Conservation (phyloP, 2,329 filamentous ascomycete genomes). For the Thelonectria discophora region DNA sequence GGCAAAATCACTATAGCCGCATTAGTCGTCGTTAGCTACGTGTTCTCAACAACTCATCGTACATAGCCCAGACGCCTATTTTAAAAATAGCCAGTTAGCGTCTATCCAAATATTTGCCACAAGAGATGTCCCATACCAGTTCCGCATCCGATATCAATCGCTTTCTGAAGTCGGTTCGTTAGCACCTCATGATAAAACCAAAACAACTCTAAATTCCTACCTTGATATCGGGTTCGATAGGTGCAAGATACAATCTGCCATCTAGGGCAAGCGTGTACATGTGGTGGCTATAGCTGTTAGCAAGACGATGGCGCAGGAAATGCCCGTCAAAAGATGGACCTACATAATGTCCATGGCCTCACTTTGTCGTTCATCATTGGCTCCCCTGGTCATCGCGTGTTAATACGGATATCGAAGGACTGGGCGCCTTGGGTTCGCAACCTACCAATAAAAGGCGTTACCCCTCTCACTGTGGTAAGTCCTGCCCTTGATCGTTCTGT, state of each 20-base stretch:
- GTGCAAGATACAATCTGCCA: constrained; percentile 19
- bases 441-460: constrained; percentile 2
- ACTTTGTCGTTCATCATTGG: constrained; percentile 46
- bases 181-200: neutral
- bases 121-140: constrained; percentile 12
- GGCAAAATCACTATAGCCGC: constrained; percentile 56
- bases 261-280: constrained; percentile 63
- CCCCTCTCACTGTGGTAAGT: constrained; percentile 6
- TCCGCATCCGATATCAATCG: constrained; percentile 24
- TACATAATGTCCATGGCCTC: constrained; percentile 46
- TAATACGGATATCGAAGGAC: neutral
- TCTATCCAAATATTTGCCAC: neutral
- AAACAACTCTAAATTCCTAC: neutral
- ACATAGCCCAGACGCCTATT: constrained; percentile 28
- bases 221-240: constrained; percentile 12
- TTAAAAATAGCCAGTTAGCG: neutral
- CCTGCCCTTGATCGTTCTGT: constrained; percentile 1
- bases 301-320: neutral
- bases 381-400: constrained; percentile 8
- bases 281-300: constrained; percentile 21
- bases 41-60: neutral
- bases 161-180: constrained; percentile 15
- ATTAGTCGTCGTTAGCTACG: too few relatives aligned
- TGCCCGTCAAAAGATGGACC: neutral
- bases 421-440: neutral